Conservation (phyloP, 2,329 filamentous ascomycete species). For the Aulographum hederae region DNA sequence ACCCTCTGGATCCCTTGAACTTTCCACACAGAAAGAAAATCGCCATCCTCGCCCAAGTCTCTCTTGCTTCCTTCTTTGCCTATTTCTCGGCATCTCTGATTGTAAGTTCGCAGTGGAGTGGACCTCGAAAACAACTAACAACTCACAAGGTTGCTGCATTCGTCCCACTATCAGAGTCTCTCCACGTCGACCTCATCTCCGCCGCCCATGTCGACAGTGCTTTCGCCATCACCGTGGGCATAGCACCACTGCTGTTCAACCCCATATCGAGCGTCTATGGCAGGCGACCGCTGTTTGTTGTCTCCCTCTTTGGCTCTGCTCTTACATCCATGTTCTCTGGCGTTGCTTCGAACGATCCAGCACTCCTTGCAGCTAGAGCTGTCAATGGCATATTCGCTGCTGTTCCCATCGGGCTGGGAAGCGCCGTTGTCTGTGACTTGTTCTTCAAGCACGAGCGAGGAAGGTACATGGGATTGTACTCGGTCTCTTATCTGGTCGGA, state of each 20-base stretch:
- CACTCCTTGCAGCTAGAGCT: slow-evolving; percentile 40
- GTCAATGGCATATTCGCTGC: slow-evolving; percentile 38
- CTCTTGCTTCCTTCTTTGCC: slow-evolving; percentile 3
- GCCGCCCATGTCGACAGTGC: slow-evolving; percentile 2
- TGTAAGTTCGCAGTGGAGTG: slow-evolving; percentile 1
- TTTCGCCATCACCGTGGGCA: slow-evolving; percentile 1
- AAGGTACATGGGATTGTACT: slow-evolving; percentile 33
- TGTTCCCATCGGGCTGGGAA: slow-evolving; percentile 34
- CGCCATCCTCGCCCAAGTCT: slow-evolving; percentile 13
- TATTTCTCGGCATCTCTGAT: slow-evolving; percentile 2
- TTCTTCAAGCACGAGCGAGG: slow-evolving; percentile 40
- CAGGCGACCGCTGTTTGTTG: slow-evolving; percentile 27
- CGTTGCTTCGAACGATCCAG: slow-evolving; percentile 21
- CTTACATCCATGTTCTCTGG: slow-evolving; percentile 24
- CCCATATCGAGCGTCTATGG: slow-evolving; percentile 16
- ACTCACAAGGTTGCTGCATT: slow-evolving; percentile 2
- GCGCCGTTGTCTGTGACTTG: slow-evolving; percentile 35
- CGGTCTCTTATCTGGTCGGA: slow-evolving; percentile 4
- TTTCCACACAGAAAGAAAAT: slow-evolving; percentile 31
- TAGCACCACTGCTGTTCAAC: slow-evolving; percentile 13
- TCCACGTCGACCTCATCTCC: slow-evolving; percentile 2
- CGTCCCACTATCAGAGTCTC: slow-evolving; percentile 2
- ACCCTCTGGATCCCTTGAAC: slow-evolving; percentile 35
- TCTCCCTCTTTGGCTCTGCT: slow-evolving; percentile 23
- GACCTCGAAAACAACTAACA: not conserved